A percentile compares a stretch with the other conserved stretches of the same genome.
These are phyloP conservation scores for Fusarium graminum DNA, from an alignment of 2,329 filamentous ascomycete genomes.

Conservation along the genomic window DNA sequence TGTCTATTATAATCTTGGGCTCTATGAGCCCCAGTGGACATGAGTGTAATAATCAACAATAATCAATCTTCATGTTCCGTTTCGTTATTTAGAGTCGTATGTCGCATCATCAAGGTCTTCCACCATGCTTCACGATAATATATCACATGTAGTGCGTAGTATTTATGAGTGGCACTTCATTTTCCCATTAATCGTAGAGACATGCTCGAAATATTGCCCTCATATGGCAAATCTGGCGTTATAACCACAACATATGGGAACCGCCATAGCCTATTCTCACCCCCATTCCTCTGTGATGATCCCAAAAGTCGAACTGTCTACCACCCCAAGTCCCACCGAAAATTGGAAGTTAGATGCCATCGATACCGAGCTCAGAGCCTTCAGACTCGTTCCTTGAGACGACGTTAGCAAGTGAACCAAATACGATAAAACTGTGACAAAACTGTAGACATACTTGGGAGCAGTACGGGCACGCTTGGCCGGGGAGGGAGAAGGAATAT, in stretches of 20 bases:
- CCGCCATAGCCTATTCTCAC: slow-evolving; percentile 23
- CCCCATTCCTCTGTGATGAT: slow-evolving; percentile 23
- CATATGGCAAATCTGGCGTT: slow-evolving; percentile 22
- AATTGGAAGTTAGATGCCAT: slow-evolving; percentile 18
- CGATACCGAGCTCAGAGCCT: slow-evolving; percentile 2
- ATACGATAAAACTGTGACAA: background rate
- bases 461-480: slow-evolving; percentile 47
- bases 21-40: background rate
- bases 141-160: background rate
- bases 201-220: slow-evolving; percentile 33
- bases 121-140: background rate
- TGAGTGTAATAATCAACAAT: background rate
- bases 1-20: background rate
- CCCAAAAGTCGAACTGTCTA: slow-evolving; percentile 10
- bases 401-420: slow-evolving; percentile 13
- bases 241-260: slow-evolving; percentile 32
- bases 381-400: slow-evolving; percentile 39
- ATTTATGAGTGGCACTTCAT: slow-evolving; percentile 2
- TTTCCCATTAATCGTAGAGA: slow-evolving; percentile 33
- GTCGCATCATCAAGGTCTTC: background rate
- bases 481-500: slow-evolving; percentile 15
- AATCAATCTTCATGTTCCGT: background rate
- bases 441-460: slow-evolving; percentile 36
- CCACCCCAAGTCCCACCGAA: slow-evolving; percentile 9
- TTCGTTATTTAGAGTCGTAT: background rate